phyloP scores from a whole-genome alignment of 805 yeast species.

The Lipomyces starkeyi region DNA sequence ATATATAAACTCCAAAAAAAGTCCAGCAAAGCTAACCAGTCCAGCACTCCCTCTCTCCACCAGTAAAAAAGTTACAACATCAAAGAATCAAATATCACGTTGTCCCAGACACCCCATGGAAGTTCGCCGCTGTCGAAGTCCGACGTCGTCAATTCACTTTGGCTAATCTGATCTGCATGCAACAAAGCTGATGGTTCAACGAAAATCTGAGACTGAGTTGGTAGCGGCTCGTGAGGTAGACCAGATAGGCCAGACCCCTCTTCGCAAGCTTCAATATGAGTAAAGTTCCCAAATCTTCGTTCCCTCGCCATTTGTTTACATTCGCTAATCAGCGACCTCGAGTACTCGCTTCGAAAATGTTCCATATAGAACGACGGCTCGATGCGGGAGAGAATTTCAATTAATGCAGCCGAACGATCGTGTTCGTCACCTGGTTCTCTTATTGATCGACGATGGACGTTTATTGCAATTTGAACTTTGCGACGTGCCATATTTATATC shows the following conservation, averaged over 20 bases:
- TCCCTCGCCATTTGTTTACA: background rate
- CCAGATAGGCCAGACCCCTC: background rate
- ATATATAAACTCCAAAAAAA: no score
- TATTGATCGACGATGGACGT: background rate
- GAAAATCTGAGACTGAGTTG: background rate
- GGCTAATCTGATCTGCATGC: background rate
- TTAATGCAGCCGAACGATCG: background rate
- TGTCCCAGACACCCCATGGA: conserved; percentile 7
- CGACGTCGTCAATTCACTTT: background rate
- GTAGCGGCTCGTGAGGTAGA: background rate
- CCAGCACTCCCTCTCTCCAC: background rate
- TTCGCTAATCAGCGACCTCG: background rate
- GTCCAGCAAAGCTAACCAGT: background rate
- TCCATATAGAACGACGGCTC: conserved; percentile 10
- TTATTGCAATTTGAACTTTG: conserved; percentile 9
- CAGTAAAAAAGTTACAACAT: background rate
- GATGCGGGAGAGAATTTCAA: conserved; percentile 9
- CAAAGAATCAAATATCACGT: background rate
- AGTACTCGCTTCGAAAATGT: conserved; percentile 9
- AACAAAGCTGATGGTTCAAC: background rate
- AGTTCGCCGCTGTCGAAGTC: background rate
- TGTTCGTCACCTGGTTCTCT: conserved; percentile 11
- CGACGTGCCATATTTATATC: conserved; percentile 2
- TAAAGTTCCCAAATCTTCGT: background rate
- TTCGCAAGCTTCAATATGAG: background rate